A percentile compares a stretch with the other conserved stretches of the same genome.
Conservation (phyloP, 2,329 filamentous ascomycete species). For the Helicocarpus griseus region DNA sequence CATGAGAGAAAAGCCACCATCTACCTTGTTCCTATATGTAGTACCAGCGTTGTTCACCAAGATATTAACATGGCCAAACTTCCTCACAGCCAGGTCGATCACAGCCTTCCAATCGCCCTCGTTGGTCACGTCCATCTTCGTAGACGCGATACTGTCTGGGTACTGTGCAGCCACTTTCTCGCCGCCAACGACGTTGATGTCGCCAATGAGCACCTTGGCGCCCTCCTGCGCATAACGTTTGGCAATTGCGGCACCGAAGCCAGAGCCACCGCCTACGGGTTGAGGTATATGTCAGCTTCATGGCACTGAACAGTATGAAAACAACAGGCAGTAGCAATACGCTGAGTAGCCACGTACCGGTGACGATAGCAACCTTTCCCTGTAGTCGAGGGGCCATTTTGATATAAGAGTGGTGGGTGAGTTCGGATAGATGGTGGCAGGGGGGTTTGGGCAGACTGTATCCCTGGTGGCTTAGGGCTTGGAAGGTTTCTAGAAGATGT, state of each 20-base stretch:
- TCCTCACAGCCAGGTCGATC: conserved; percentile 21
- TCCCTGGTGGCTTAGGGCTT: not conserved
- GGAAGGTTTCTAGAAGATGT: not conserved
- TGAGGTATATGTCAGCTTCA: not conserved
- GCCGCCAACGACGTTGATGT: conserved; percentile 30
- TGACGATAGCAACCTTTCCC: conserved; percentile 38
- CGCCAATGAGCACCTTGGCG: conserved; percentile 32
- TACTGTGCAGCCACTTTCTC: conserved; percentile 23
- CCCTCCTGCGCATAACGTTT: conserved; percentile 32
- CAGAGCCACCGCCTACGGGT: conserved; percentile 29
- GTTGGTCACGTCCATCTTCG: conserved; percentile 28
- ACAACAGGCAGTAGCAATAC: no score
- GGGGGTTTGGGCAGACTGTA: not conserved
- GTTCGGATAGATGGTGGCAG: not conserved
- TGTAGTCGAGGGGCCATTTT: conserved; percentile 24
- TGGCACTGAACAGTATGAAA: not conserved
- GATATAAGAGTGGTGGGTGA: conserved; percentile 2
- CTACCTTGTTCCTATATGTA: conserved; percentile 31
- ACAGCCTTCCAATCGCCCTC: conserved; percentile 24
- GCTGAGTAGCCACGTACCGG: conserved; percentile 25
- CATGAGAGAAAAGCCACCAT: not conserved
- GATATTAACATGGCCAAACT: conserved; percentile 30
- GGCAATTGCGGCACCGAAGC: conserved; percentile 34
- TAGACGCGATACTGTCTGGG: conserved; percentile 22
- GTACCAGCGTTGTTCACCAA: conserved; percentile 41